Conservation (phyloP, 2,329 filamentous ascomycete species). For the Calycina marina region DNA sequence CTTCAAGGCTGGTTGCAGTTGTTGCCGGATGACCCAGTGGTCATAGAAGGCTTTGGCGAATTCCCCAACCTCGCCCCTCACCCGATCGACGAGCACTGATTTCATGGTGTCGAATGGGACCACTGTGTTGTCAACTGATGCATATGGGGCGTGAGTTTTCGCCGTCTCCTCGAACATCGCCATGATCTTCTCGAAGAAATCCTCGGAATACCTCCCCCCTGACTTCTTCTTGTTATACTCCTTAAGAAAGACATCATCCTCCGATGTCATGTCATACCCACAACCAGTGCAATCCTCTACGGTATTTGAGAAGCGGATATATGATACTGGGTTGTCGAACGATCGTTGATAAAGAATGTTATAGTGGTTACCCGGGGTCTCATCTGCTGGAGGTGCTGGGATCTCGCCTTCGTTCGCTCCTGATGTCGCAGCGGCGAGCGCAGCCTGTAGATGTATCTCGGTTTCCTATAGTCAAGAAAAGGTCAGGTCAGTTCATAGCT, state of each 20-base stretch:
- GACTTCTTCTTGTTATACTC: conserved; percentile 66
- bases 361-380: conserved; percentile 59
- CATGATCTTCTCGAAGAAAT: conserved; percentile 90
- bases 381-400: conserved; percentile 48
- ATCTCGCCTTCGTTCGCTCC: conserved; percentile 27
- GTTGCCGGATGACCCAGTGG: conserved; percentile 68
- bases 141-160: conserved; percentile 71
- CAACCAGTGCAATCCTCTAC: conserved; percentile 89
- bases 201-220: conserved; percentile 58
- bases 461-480: conserved; percentile 8
- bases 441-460: conserved; percentile 21
- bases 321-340: conserved; percentile 77
- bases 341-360: conserved; percentile 69
- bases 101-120: conserved; percentile 67
- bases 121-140: conserved; percentile 76
- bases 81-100: conserved; percentile 41
- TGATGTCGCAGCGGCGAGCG: conserved; percentile 13
- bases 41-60: conserved; percentile 73
- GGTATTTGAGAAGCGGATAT: conserved; percentile 95
- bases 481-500: no score
- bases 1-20: conserved; percentile 63
- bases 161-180: conserved; percentile 87
- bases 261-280: conserved; percentile 86
- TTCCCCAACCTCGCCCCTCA: conserved; percentile 30
- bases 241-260: conserved; percentile 76